Evolutionary conservation across 2,329 filamentous ascomycete genomes (phyloP).

Genomic region (Cladosporium cucumerinum): DNA sequence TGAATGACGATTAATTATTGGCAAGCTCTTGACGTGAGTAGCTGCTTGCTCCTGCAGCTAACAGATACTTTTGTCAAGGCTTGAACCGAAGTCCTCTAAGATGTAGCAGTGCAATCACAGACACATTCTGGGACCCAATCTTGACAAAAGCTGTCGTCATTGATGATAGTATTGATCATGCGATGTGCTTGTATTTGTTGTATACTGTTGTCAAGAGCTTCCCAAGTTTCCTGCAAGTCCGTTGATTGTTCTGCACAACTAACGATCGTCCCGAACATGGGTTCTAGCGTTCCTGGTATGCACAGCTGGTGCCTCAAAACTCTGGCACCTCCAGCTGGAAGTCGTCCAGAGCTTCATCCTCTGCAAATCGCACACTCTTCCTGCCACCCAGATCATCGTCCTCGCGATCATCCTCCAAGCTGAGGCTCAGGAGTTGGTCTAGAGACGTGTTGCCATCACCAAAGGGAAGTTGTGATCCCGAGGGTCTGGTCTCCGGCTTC

Average conservation of each 20-base stretch:
- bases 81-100: neutral
- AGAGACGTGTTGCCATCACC: slow-evolving; percentile 20
- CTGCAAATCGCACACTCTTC: neutral
- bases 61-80: neutral
- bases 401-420: slow-evolving; percentile 21
- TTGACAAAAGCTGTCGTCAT: neutral
- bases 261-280: neutral
- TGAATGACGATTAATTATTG: neutral
- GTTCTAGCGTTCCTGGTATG: neutral
- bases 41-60: neutral
- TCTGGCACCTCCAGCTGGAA: slow-evolving; percentile 21
- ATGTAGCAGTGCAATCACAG: neutral
- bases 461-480: slow-evolving; percentile 12
- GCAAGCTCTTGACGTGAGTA: neutral
- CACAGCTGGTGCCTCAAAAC: neutral
- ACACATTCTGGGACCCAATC: neutral
- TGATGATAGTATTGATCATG: neutral
- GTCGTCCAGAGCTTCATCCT: slow-evolving; percentile 21
- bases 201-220: neutral
- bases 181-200: neutral
- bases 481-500: slow-evolving; percentile 13
- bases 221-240: neutral
- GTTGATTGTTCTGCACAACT: neutral
- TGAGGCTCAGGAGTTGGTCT: slow-evolving; percentile 27
- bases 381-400: slow-evolving; percentile 17